phyloP scores from a whole-genome alignment of 2,329 filamentous ascomycete genomes.

The Aspergillus spinulosporus region DNA sequence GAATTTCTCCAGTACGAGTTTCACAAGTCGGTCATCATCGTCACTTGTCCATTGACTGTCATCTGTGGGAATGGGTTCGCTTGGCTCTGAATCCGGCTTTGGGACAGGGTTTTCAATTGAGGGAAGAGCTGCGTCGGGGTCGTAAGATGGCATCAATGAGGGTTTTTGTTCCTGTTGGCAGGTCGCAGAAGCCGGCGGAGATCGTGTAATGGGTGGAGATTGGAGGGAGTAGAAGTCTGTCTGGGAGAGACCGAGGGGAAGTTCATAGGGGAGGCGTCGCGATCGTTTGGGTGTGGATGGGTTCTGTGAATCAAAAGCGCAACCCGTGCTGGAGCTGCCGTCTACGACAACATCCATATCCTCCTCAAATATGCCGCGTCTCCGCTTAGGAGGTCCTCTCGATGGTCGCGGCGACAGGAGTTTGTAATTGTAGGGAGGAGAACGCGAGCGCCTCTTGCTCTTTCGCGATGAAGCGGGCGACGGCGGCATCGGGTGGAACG shows the following conservation, averaged over 20 bases:
- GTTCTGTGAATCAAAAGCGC: slow-evolving; percentile 22
- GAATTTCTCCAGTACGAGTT: slow-evolving; percentile 47
- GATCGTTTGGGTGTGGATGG: slow-evolving; percentile 49
- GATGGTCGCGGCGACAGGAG: slow-evolving; percentile 29
- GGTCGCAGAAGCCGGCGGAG: slow-evolving; percentile 30
- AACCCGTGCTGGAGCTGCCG: slow-evolving; percentile 9
- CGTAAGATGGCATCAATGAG: slow-evolving; percentile 20
- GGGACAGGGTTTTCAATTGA: slow-evolving; percentile 31
- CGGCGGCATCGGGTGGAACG: slow-evolving; percentile 30
- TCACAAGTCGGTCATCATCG: slow-evolving; percentile 46
- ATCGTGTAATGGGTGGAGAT: slow-evolving; percentile 36
- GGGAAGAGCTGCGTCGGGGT: slow-evolving; percentile 37
- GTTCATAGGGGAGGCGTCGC: slow-evolving; percentile 43
- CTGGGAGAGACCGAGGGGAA: slow-evolving; percentile 46
- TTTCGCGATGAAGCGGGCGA: slow-evolving; percentile 23
- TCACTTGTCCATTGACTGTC: slow-evolving; percentile 38
- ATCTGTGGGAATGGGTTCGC: slow-evolving; percentile 20
- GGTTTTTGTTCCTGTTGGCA: slow-evolving; percentile 16
- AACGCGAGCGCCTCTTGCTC: slow-evolving; percentile 16
- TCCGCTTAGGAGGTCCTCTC: slow-evolving; percentile 43
- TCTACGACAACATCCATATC: slow-evolving; percentile 16
- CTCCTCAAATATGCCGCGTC: slow-evolving; percentile 35
- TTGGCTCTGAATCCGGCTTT: slow-evolving; percentile 16
- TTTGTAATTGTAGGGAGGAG: slow-evolving; percentile 14
- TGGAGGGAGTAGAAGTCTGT: slow-evolving; percentile 48